These are phyloP conservation scores for Sugiyamaella qingdaonensis DNA, from an alignment of 805 yeast genomes.

Conservation along the genomic window DNA sequence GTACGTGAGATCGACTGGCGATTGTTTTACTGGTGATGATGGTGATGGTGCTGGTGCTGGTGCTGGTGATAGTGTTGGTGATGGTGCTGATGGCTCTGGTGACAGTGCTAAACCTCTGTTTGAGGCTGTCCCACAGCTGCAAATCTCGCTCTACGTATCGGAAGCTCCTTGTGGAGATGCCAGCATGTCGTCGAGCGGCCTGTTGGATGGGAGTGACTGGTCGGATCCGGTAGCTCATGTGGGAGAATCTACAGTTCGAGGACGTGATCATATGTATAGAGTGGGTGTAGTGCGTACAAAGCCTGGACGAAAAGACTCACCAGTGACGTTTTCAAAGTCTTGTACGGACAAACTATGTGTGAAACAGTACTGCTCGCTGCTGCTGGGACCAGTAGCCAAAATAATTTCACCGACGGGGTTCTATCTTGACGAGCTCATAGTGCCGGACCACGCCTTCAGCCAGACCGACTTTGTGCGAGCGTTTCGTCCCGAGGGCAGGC, in stretches of 20 bases:
- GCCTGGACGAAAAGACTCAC: slow-evolving; percentile 85
- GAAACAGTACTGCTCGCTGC: slow-evolving; percentile 45
- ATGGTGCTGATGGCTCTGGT: neutral
- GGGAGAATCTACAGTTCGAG: slow-evolving; percentile 42
- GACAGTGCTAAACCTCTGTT: neutral
- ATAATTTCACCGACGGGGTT: slow-evolving; percentile 23
- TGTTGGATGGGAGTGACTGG: slow-evolving; percentile 28
- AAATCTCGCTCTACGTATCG: slow-evolving; percentile 59
- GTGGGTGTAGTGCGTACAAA: slow-evolving; percentile 79
- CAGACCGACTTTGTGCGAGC: slow-evolving; percentile 30
- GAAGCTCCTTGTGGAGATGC: slow-evolving; percentile 92
- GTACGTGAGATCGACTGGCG: neutral
- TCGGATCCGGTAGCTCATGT: slow-evolving; percentile 11
- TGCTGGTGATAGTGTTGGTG: slow-evolving; percentile 15
- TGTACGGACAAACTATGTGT: slow-evolving; percentile 81
- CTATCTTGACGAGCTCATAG: slow-evolving; percentile 27
- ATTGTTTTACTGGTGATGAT: too few species aligned
- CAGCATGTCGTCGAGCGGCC: slow-evolving; percentile 47
- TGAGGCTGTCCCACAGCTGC: slow-evolving; percentile 24
- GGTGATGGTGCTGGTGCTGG: neutral
- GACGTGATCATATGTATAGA: slow-evolving; percentile 53
- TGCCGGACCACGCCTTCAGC: slow-evolving; percentile 24
- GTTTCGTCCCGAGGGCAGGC: slow-evolving; percentile 17
- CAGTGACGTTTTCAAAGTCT: slow-evolving; percentile 68
- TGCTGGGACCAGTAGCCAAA: slow-evolving; percentile 28